Evolutionary conservation across 768 basidiomycete genomes (phyloP).

Genomic region (Serendipita sp.): DNA sequence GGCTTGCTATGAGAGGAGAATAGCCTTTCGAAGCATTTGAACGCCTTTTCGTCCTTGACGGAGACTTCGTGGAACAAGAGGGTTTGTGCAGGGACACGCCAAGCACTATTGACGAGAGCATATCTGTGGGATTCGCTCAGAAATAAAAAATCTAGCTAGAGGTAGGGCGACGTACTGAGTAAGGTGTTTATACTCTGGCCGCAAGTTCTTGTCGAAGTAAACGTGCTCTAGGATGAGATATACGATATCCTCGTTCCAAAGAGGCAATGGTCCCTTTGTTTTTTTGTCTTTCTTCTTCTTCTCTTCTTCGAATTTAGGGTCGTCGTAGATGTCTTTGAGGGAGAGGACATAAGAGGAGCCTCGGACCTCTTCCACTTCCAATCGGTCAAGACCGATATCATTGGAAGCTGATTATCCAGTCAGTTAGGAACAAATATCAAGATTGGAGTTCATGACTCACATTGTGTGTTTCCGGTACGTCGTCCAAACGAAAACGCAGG

Average conservation of each 20-base stretch:
- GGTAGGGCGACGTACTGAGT: not conserved
- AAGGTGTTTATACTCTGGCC: not conserved
- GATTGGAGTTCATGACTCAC: no score
- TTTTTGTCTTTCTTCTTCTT: no score
- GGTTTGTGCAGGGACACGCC: not conserved
- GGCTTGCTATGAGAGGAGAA: not conserved
- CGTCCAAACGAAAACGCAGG: no score
- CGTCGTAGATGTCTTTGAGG: no score
- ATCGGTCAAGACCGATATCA: no score
- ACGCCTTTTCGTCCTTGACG: not conserved
- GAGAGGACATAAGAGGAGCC: no score
- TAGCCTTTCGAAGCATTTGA: not conserved
- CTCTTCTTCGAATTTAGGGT: no score
- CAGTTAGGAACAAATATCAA: no score
- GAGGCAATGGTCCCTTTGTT: not conserved
- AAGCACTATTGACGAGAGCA: not conserved
- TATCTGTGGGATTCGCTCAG: not conserved
- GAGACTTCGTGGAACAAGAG: constrained; percentile 1
- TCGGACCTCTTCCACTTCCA: no score
- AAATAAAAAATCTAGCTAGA: not conserved
- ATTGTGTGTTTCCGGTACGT: no score
- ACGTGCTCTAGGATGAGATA: constrained; percentile 1
- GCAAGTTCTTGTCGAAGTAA: not conserved
- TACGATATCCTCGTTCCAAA: not conserved
- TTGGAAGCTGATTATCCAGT: no score